Conservation (phyloP, 148 eudicot species). For the Oxyria digyna region DNA sequence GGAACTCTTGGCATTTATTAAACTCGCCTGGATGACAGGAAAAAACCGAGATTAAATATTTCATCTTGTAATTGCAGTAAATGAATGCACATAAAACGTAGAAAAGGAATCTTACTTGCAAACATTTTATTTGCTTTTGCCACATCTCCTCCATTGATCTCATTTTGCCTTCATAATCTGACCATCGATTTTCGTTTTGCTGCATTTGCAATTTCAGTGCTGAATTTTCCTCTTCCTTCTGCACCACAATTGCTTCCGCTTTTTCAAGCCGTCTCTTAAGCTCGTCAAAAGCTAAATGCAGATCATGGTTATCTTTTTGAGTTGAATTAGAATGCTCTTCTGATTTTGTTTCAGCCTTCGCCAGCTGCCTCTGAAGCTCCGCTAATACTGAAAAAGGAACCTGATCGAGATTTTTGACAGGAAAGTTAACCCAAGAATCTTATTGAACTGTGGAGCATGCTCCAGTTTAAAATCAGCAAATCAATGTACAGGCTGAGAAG, state of each 20-base stretch:
- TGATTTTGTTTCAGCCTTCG: conserved; percentile 10
- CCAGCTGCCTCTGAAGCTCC: conserved; percentile 29
- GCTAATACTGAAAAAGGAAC: conserved; percentile 22
- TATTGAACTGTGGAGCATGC: neutral
- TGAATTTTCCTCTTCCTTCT: conserved; percentile 72
- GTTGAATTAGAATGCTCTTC: neutral
- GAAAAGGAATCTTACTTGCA: conserved; percentile 50
- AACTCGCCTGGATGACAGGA: conserved; percentile 34
- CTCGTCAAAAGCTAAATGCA: conserved; percentile 46
- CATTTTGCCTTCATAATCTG: conserved; percentile 71
- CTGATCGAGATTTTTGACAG: conserved; percentile 2
- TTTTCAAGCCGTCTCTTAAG: conserved; percentile 45
- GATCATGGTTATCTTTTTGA: conserved; percentile 18
- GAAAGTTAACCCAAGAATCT: neutral
- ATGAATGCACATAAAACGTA: neutral
- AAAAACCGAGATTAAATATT: too few species aligned
- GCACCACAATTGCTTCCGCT: conserved; percentile 44
- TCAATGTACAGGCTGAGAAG: neutral
- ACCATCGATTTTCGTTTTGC: conserved; percentile 52
- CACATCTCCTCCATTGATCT: conserved; percentile 76
- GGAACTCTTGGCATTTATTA: conserved; percentile 38
- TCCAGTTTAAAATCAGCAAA: neutral
- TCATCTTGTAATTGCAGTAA: neutral
- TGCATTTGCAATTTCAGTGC: conserved; percentile 44
- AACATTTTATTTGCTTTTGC: conserved; percentile 65